These are phyloP conservation scores for Lipomyces spencermartinsiae DNA, from an alignment of 805 yeast species.

Conservation along the genomic window DNA sequence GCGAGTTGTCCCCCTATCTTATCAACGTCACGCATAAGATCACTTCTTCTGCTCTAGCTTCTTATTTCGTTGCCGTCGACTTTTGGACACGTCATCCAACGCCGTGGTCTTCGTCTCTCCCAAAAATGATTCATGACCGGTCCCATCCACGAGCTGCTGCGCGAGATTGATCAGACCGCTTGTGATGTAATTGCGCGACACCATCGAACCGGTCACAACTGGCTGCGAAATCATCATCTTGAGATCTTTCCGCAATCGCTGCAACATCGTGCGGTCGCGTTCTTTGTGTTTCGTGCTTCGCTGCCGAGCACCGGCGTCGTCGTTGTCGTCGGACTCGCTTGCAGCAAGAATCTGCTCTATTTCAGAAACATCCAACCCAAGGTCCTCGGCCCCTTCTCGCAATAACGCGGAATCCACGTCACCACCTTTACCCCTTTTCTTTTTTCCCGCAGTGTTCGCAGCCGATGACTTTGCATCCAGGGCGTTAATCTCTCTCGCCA, in stretches of 20 bases:
- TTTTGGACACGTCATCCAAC: slow-evolving; percentile 59
- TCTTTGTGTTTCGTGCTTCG: slow-evolving; percentile 17
- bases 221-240: slow-evolving; percentile 39
- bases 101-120: slow-evolving; percentile 77
- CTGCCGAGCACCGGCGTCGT: slow-evolving; percentile 38
- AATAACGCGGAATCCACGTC: slow-evolving; percentile 74
- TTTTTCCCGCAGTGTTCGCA: slow-evolving; percentile 19
- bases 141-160: slow-evolving; percentile 61
- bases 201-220: slow-evolving; percentile 39
- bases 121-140: slow-evolving; percentile 68
- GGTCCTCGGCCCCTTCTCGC: slow-evolving; percentile 87
- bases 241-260: slow-evolving; percentile 41
- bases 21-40: background rate
- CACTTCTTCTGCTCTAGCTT: background rate
- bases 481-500: slow-evolving; percentile 80
- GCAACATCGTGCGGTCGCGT: slow-evolving; percentile 18
- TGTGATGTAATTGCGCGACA: slow-evolving; percentile 44
- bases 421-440: slow-evolving; percentile 51
- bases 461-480: slow-evolving; percentile 66
- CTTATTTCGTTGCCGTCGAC: slow-evolving; percentile 9
- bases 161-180: slow-evolving; percentile 46
- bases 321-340: slow-evolving; percentile 40
- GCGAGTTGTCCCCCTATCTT: background rate
- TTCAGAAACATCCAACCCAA: slow-evolving; percentile 82
- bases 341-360: slow-evolving; percentile 62